Conservation (phyloP, 1,139 yeast genomes). For the Kurtzmaniella quercitrusa region DNA sequence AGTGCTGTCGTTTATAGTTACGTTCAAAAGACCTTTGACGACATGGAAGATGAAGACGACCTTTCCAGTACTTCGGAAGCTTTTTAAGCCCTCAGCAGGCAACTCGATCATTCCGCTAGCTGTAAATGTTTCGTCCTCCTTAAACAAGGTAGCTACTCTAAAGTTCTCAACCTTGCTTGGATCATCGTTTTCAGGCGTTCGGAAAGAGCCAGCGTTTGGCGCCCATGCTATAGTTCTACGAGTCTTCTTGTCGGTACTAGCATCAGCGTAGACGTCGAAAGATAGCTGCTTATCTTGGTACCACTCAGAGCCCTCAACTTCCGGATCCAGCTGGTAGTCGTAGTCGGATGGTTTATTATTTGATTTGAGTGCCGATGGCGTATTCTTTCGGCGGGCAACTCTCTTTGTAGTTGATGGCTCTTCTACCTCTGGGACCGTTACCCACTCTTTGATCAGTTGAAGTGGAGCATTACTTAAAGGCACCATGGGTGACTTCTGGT, state of each 20-base stretch:
- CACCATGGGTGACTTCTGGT: slow-evolving; percentile 32
- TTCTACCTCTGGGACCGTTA: slow-evolving; percentile 40
- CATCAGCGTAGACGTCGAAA: slow-evolving; percentile 49
- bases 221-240: slow-evolving; percentile 65
- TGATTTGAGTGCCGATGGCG: neutral
- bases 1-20: slow-evolving; percentile 53
- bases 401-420: neutral
- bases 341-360: slow-evolving; percentile 12
- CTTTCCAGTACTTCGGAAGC: slow-evolving; percentile 58
- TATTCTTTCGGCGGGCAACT: neutral
- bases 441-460: slow-evolving; percentile 58
- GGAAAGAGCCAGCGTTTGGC: slow-evolving; percentile 52
- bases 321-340: slow-evolving; percentile 40
- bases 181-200: slow-evolving; percentile 33
- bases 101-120: slow-evolving; percentile 77
- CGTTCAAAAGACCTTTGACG: slow-evolving; percentile 66
- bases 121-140: slow-evolving; percentile 58
- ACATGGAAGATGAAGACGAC: slow-evolving; percentile 75
- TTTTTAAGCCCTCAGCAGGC: slow-evolving; percentile 63
- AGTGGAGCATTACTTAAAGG: slow-evolving; percentile 40
- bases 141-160: slow-evolving; percentile 63
- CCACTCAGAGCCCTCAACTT: slow-evolving; percentile 56
- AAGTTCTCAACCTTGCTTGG: slow-evolving; percentile 45
- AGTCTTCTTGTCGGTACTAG: slow-evolving; percentile 37
- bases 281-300: slow-evolving; percentile 41